Conservation (phyloP, 2,329 filamentous ascomycete genomes). For the Penicillium sp. region DNA sequence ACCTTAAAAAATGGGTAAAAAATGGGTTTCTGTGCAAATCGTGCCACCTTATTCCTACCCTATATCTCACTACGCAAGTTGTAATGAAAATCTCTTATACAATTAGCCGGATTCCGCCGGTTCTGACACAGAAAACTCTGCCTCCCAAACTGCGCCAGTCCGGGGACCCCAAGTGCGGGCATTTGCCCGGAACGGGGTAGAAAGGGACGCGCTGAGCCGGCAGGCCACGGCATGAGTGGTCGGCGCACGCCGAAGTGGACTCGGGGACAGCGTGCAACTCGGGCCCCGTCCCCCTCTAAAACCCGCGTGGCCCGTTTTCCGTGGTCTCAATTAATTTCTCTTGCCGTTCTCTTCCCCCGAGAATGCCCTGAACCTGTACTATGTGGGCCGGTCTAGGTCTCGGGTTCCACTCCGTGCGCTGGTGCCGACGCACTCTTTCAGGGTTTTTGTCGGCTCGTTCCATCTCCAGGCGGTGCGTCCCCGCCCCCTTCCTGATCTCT, state of each 20-base stretch:
- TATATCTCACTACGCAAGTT: too few relatives aligned
- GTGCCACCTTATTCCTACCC: background rate
- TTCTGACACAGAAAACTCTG: background rate
- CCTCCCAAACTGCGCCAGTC: constrained; percentile 9
- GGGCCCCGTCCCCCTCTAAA: background rate
- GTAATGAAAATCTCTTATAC: background rate
- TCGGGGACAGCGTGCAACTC: constrained; percentile 5
- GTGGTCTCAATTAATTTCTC: background rate
- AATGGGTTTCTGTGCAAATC: background rate
- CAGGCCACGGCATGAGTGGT: constrained; percentile 7
- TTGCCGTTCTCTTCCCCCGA: background rate
- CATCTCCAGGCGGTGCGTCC: background rate
- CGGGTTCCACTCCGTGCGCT: background rate
- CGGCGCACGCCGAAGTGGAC: constrained; percentile 16
- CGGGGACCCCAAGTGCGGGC: constrained; percentile 19
- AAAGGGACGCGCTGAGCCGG: constrained; percentile 4
- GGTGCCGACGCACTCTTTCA: background rate
- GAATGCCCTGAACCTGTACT: background rate
- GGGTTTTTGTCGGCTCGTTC: constrained; percentile 1
- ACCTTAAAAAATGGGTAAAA: background rate
- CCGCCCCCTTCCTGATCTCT: background rate
- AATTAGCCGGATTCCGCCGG: constrained; percentile 18
- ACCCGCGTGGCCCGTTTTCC: background rate
- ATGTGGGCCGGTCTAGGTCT: background rate
- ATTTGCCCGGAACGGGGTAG: constrained; percentile 18